Conservation (phyloP, 106 monocot genomes). For the Hemerocallis citrina region DNA sequence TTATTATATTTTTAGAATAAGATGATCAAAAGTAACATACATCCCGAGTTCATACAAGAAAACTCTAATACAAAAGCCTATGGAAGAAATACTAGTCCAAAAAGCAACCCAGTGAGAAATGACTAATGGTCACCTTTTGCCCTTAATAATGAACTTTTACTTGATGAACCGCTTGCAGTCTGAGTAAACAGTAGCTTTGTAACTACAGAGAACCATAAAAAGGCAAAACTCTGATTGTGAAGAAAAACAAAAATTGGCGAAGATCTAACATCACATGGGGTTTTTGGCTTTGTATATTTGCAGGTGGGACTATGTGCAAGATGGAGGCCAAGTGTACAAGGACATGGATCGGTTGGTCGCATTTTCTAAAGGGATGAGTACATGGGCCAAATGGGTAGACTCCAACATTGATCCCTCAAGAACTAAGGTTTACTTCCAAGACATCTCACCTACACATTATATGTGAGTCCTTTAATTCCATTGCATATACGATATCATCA, state of each 20-base stretch:
- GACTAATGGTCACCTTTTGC: too few species aligned
- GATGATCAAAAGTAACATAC: too few species aligned
- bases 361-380: slow-evolving; percentile 64
- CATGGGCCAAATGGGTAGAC: slow-evolving; percentile 91
- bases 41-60: too few species aligned
- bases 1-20: too few species aligned
- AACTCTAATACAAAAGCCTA: too few species aligned
- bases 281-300: not conserved
- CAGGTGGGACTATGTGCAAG: slow-evolving; percentile 72
- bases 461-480: slow-evolving; percentile 21
- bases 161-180: too few species aligned
- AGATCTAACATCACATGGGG: not conserved
- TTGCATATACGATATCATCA: not conserved
- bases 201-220: too few species aligned
- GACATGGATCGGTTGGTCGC: slow-evolving; percentile 81
- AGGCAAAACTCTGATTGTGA: not conserved
- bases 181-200: too few species aligned
- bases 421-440: slow-evolving; percentile 86
- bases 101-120: too few species aligned
- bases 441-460: slow-evolving; percentile 80
- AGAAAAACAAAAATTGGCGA: not conserved
- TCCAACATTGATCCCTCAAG: slow-evolving; percentile 40
- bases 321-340: slow-evolving; percentile 30
- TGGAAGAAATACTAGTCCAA: too few species aligned
- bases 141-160: too few species aligned